Evolutionary conservation across 2,329 filamentous ascomycete genomes (phyloP).

Genomic region (Aspergillus viridinutans): DNA sequence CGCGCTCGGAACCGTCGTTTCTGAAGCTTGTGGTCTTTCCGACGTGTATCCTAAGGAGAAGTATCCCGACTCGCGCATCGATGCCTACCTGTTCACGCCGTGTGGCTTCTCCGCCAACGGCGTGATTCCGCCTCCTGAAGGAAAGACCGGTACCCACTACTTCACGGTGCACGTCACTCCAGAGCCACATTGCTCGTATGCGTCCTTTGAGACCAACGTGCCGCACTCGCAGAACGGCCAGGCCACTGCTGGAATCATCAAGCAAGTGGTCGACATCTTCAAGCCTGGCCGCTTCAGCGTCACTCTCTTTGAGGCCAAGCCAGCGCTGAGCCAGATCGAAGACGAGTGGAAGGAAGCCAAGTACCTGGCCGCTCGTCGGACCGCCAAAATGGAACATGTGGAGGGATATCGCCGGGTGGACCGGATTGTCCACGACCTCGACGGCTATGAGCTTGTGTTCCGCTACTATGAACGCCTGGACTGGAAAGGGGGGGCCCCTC

Average conservation of each 20-base stretch:
- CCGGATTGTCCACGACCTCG: conserved; percentile 93
- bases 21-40: conserved; percentile 81
- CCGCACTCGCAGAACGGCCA: conserved; percentile 82
- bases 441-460: conserved; percentile 96
- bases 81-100: conserved; percentile 93
- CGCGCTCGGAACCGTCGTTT: conserved; percentile 85
- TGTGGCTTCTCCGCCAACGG: conserved; percentile 98
- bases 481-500: conserved; percentile 63
- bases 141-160: conserved; percentile 68
- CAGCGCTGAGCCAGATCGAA: conserved; percentile 37
- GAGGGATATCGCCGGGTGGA: conserved; percentile 85
- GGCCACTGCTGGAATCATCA: conserved; percentile 83
- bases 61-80: conserved; percentile 89
- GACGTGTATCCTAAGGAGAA: conserved; percentile 80
- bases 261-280: conserved; percentile 94
- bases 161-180: conserved; percentile 98
- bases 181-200: conserved; percentile 94
- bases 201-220: conserved; percentile 97
- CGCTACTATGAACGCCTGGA: conserved; percentile 91
- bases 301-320: conserved; percentile 90
- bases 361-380: conserved; percentile 42
- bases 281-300: conserved; percentile 96
- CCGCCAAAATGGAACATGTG: conserved; percentile 67
- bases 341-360: conserved; percentile 30
- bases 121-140: conserved; percentile 74